Base-by-base conservation (phyloP, 805 yeast genomes). In the Cyberlindnera bimundalis region DNA sequence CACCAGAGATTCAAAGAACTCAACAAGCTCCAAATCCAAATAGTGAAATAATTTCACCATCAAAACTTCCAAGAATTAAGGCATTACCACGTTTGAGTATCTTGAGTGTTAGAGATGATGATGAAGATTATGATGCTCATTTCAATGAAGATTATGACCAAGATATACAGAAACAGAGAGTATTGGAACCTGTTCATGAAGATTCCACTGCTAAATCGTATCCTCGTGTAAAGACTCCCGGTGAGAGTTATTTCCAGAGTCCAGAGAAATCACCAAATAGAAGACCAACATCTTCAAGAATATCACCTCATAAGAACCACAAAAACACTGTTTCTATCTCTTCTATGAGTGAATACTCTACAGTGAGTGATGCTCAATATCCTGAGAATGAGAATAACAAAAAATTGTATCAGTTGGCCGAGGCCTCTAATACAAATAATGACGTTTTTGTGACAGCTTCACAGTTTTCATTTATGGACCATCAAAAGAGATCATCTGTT, bases 391-490 rank as follows among this genome's bases (percentile, higher is more conserved):
- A 39, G 8, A 41, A 37, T 29, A 33, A 35, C 15, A 43, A 40
- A 20, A 43, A 45, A 25, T 11, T 52, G 6, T 53, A 55, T 31
- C 50, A 47, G 19, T 27, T 54, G 26, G 47, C 55, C 1, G 27
- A 29, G 7, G 37, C 28, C 8, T 45, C 55, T 3, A 35, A 35
- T 5, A 47, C 59, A 4, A 45, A 48, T 29, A 58, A 53, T 17
- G 71, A 66, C 25, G 59, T 63, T 3, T 67, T 56, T 51, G 66
- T 63, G 12, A 67, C 72, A 2, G 72, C 72, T 1, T 55, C 67
- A 0, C 69, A 67, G 39, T 58, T 67, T 20, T 53, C 61, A 8
- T 43, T 58, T 10, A 30, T 53, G 40, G 57, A 42, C 15, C 45
- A 33, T 20, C 24, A 42, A 27, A 35, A 34, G 24, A 38, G 40